Conservation (phyloP, 1,284 basidiomycete genomes). For the Quambalaria eucalypti region DNA sequence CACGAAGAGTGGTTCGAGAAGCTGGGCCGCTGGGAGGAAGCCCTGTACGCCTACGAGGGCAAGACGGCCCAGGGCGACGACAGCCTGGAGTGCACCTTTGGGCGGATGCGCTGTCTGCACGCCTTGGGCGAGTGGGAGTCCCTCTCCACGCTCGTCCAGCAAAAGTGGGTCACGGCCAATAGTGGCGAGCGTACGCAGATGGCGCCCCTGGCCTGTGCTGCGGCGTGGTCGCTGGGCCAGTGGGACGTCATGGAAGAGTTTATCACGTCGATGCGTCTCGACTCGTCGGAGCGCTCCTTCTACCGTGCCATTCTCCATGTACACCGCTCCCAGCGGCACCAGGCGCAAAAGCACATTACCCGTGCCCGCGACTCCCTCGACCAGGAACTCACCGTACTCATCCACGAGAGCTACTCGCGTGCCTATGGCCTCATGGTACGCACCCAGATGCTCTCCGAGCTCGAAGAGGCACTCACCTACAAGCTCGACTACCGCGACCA, state of each 20-base stretch:
- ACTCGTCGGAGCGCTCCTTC: constrained; percentile 90
- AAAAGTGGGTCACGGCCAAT: constrained; percentile 75
- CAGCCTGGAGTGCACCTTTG: constrained; percentile 62
- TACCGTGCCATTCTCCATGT: constrained; percentile 91
- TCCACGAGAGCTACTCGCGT: constrained; percentile 89
- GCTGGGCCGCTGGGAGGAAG: constrained; percentile 92
- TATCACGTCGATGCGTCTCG: constrained; percentile 82
- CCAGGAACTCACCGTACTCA: constrained; percentile 80
- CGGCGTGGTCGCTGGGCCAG: constrained; percentile 90
- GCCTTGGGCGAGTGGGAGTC: constrained; percentile 97
- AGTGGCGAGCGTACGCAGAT: constrained; percentile 81
- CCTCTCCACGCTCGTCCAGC: constrained; percentile 75
- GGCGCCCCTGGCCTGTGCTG: constrained; percentile 91
- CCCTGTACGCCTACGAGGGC: constrained; percentile 75
- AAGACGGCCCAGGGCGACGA: constrained; percentile 59
- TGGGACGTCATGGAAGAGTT: constrained; percentile 99
- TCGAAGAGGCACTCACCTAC: constrained; percentile 95
- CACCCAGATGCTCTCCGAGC: constrained; percentile 95
- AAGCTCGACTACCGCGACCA: constrained; percentile 63
- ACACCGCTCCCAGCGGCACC: constrained; percentile 88
- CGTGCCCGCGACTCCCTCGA: constrained; percentile 91
- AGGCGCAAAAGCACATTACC: constrained; percentile 80
- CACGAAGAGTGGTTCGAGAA: constrained; percentile 98
- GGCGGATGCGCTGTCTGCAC: constrained; percentile 90
- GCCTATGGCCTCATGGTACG: constrained; percentile 92